Conservation (phyloP, 2,329 filamentous ascomycete genomes). For the Colletotrichum liaoningense region DNA sequence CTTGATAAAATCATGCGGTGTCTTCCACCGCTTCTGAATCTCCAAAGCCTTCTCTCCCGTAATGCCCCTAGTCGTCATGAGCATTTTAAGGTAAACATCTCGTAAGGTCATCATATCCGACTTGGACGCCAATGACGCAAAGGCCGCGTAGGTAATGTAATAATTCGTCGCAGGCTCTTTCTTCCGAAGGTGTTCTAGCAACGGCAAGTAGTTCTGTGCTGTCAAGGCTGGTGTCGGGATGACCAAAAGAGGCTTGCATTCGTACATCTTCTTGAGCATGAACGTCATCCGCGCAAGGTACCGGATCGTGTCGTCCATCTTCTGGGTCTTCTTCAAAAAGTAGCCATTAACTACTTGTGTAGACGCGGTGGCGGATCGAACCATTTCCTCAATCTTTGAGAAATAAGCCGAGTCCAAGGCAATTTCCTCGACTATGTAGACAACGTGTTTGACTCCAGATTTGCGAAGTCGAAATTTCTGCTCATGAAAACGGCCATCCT, state of each 20-base stretch:
- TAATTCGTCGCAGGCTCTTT: conserved; percentile 62
- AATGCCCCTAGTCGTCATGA: conserved; percentile 82
- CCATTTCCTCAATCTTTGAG: conserved; percentile 71
- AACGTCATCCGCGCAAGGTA: conserved; percentile 80
- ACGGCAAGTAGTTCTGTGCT: conserved; percentile 72
- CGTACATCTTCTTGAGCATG: conserved; percentile 74
- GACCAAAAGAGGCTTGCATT: conserved; percentile 66
- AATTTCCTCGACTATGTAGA: conserved; percentile 84
- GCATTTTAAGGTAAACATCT: conserved; percentile 85
- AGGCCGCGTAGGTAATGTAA: conserved; percentile 77
- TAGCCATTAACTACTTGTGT: conserved; percentile 84
- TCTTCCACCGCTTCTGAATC: conserved; percentile 83
- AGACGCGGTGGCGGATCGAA: conserved; percentile 79
- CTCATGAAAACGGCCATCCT: conserved; percentile 84
- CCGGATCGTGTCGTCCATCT: conserved; percentile 81
- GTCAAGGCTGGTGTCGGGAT: conserved; percentile 75
- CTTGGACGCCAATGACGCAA: conserved; percentile 79
- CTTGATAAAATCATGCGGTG: conserved; percentile 77
- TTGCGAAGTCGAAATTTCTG: conserved; percentile 84
- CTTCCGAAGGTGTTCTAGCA: conserved; percentile 69
- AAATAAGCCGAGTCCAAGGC: conserved; percentile 65
- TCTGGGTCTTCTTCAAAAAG: conserved; percentile 81
- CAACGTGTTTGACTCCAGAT: conserved; percentile 79
- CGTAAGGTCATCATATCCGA: conserved; percentile 79
- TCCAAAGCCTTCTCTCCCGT: conserved; percentile 83